A percentile compares a stretch with the other conserved stretches of the same genome.
Conservation (phyloP, 1,284 basidiomycete species). For the Wallemia mellicola region DNA sequence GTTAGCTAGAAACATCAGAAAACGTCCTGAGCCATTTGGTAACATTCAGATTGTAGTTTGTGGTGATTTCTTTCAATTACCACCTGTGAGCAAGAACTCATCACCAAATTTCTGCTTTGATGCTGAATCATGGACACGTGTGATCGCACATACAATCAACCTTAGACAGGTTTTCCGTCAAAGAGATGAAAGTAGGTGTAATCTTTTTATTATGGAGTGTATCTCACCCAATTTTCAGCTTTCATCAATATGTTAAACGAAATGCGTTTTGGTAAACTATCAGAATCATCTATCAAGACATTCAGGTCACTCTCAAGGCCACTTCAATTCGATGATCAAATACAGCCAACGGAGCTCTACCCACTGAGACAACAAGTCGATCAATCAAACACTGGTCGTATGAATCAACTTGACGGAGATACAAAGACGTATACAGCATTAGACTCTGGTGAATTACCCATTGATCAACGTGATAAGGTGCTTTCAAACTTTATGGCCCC, state of each 20-base stretch:
- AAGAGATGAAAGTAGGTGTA: slow-evolving; percentile 24
- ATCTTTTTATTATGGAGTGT: no score
- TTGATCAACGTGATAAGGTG: slow-evolving; percentile 28
- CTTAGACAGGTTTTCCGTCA: slow-evolving; percentile 63
- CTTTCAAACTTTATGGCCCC: slow-evolving; percentile 35
- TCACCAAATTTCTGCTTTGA: slow-evolving; percentile 52
- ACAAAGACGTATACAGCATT: slow-evolving; percentile 17
- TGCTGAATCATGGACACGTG: slow-evolving; percentile 46
- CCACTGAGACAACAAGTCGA: slow-evolving; percentile 47
- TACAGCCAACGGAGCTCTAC: slow-evolving; percentile 66
- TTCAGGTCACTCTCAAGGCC: slow-evolving; percentile 32
- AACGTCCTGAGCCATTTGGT: slow-evolving; percentile 46
- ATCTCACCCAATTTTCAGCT: no score
- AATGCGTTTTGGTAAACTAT: slow-evolving; percentile 51
- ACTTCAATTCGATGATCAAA: slow-evolving; percentile 30
- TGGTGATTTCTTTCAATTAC: slow-evolving; percentile 90
- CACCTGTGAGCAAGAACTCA: slow-evolving; percentile 34
- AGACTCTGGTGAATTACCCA: slow-evolving; percentile 25
- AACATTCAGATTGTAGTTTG: slow-evolving; percentile 80
- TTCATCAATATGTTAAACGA: slow-evolving; percentile 75
- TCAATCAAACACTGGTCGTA: slow-evolving; percentile 32
- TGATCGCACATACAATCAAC: slow-evolving; percentile 47
- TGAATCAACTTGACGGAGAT: slow-evolving; percentile 15
- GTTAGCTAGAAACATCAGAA: slow-evolving; percentile 32
- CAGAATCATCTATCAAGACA: slow-evolving; percentile 24